Base-by-base conservation (phyloP, 2,329 filamentous ascomycete species). In the Aspergillus viridinutans region DNA sequence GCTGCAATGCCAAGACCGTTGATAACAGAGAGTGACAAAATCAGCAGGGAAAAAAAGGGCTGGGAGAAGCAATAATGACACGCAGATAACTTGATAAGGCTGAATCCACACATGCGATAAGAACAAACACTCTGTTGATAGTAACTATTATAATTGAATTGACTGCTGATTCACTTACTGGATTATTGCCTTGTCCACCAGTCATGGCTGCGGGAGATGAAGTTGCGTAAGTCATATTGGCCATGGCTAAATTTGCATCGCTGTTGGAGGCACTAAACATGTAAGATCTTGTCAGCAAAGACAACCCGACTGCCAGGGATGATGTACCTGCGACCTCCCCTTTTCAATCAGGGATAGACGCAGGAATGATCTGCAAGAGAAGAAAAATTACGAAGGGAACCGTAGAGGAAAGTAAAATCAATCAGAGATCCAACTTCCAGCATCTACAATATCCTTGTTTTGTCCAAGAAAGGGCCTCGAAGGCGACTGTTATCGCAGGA, bases 161-260 rank as follows among this genome's bases (percentile, higher is more conserved):
- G 53, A 60, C 14, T 28, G 32, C 32, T 17, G 52, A 60, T 12
- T 50, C 21, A 77, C 76, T 76, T 65, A 78, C 74, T 54, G 75
- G 74, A 61, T 69, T 73, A 60, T 71, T 76, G 61, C 82, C 83
- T 70, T 85, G 84, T 53, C 85, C 85, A 62, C 83, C 85, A 60
- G 84, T 83, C 43, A 85, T 87, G 43, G 83, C 83, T 59, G 85
- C 84, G 50, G 85, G 85, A 49, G 85, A 86, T 62, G 84, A 83
- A 62, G 83, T 86, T 66, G 83, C 80, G 71, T 84, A 85, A 64
- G 79, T 83, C 79, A 85, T 83, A 72, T 74, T 82, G 67, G 78
- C 81, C 79, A 84, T 83, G 71, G 71, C 80, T 73, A 77, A 74
- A 67, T 75, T 73, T 54, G 68, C 78, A 79, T 80, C 78, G 69